These are phyloP conservation scores for Coriolopsis trogii DNA, from an alignment of 1,284 basidiomycete species.

Conservation along the genomic window DNA sequence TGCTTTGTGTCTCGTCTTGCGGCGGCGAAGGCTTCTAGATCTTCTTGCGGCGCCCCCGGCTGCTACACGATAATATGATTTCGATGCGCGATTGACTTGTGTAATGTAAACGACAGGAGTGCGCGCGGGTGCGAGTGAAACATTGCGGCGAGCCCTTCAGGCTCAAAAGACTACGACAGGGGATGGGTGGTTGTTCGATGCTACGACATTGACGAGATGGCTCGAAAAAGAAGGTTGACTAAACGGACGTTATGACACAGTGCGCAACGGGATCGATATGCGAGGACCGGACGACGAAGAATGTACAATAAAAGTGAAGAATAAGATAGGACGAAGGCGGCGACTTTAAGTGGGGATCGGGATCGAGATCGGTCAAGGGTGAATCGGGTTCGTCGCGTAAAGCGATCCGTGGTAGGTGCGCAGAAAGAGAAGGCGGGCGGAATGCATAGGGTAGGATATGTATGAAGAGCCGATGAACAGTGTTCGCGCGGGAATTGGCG, in stretches of 20 bases:
- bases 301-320: constrained; percentile 69
- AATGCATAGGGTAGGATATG: constrained; percentile 51
- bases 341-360: constrained; percentile 33
- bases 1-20: neutral
- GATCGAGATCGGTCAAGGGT: constrained; percentile 27
- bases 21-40: too few relatives aligned
- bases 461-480: constrained; percentile 47
- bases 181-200: constrained; percentile 41
- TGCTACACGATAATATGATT: constrained; percentile 26
- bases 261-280: constrained; percentile 37
- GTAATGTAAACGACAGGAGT: constrained; percentile 34
- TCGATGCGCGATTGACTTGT: constrained; percentile 25
- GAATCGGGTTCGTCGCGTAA: constrained; percentile 46
- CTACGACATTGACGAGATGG: constrained; percentile 52
- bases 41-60: constrained; percentile 1
- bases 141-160: constrained; percentile 30
- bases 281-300: constrained; percentile 28
- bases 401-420: constrained; percentile 45
- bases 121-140: constrained; percentile 29
- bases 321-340: constrained; percentile 61
- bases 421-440: constrained; percentile 37
- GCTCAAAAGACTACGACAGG: constrained; percentile 38
- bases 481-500: constrained; percentile 18
- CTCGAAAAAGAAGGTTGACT: constrained; percentile 22
- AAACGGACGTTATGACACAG: constrained; percentile 38